Evolutionary conservation across 1,284 basidiomycete species (phyloP), one percentile per base, ranked within the genome.

Genomic region (Athelia psychrophila): DNA sequence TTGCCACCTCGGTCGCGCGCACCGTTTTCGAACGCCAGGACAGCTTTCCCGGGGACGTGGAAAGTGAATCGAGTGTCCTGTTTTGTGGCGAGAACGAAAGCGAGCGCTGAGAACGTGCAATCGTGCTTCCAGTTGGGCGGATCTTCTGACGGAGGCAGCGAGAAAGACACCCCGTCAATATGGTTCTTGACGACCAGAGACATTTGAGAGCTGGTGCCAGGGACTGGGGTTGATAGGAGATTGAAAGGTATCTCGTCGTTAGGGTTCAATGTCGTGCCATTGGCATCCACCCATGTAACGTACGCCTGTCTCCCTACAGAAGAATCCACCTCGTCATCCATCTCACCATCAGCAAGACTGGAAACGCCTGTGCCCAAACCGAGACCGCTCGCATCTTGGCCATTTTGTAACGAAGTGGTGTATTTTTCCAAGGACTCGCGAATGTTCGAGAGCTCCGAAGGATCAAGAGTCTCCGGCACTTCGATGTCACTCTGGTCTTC

Each of bases 11-110:
- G 77, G 61, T 76, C 78, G 56, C 68, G 70, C 27, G 76, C 65
- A 23, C 91, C 88, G 53, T 83, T 82, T 64, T 96, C 94, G 59
- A 97, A 92, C 0, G 90, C 92, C 47, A 94, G 72, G 1, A 91
- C 84, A 8, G 77, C 75, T 32, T 71, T 63, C 1, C 70, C 61
- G 1, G 76, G 66, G 27, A 84, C 68, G 61, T 96, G 92, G 59
- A 87, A 79, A 2, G 88, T 88, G 69, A 95, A 93, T 13, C 91
- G 81, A 1, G 88, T 84, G 67, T 96, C 93, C 23, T 84, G 84
- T 68, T 99, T 99, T 3, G 93, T 95, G 1, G 94, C 93, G 25
- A 99, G 78, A 18, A 98, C 96, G 64, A 98, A 99, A 1, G 92
- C 81, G 3, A 99, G 79, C 0, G 95, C 96, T 3, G 92, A 87